These are phyloP conservation scores for Diaporthe sp. DNA, from an alignment of 2,329 filamentous ascomycete species.

Conservation along the genomic window DNA sequence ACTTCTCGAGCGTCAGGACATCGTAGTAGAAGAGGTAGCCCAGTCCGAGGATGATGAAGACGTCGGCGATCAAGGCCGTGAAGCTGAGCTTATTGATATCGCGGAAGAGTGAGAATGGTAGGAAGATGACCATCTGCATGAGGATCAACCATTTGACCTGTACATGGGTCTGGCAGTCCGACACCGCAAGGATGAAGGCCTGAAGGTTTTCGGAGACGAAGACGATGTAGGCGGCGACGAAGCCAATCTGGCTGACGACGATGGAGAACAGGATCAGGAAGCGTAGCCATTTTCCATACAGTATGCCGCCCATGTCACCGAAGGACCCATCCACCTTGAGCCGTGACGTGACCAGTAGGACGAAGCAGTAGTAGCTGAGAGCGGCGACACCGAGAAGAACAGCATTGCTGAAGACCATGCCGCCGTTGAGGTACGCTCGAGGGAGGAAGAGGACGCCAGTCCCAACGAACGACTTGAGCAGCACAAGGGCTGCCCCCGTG, in stretches of 20 bases:
- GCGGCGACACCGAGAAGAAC: constrained; percentile 88
- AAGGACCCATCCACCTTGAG: constrained; percentile 93
- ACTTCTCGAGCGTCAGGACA: constrained; percentile 80
- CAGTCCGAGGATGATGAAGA: constrained; percentile 92
- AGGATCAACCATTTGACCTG: constrained; percentile 91
- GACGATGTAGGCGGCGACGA: constrained; percentile 95
- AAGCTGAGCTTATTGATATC: constrained; percentile 98
- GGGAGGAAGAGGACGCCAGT: constrained; percentile 95
- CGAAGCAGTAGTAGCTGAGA: constrained; percentile 97
- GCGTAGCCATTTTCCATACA: constrained; percentile 93
- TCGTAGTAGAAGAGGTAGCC: constrained; percentile 98
- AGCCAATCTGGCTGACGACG: constrained; percentile 94
- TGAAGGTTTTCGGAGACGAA: constrained; percentile 97
- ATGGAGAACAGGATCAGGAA: constrained; percentile 90
- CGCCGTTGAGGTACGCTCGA: constrained; percentile 93
- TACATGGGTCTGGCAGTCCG: constrained; percentile 86
- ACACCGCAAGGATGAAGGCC: constrained; percentile 92
- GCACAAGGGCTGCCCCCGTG: constrained; percentile 82
- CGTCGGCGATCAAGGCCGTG: constrained; percentile 91
- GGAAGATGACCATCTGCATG: constrained; percentile 94
- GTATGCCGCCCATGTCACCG: constrained; percentile 92
- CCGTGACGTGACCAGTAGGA: constrained; percentile 89
- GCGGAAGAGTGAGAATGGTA: constrained; percentile 92
- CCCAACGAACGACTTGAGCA: constrained; percentile 98
- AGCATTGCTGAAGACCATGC: constrained; percentile 95